Conservation (phyloP, 192 early-diverging fungal genomes). For the Coemansia sp. region DNA sequence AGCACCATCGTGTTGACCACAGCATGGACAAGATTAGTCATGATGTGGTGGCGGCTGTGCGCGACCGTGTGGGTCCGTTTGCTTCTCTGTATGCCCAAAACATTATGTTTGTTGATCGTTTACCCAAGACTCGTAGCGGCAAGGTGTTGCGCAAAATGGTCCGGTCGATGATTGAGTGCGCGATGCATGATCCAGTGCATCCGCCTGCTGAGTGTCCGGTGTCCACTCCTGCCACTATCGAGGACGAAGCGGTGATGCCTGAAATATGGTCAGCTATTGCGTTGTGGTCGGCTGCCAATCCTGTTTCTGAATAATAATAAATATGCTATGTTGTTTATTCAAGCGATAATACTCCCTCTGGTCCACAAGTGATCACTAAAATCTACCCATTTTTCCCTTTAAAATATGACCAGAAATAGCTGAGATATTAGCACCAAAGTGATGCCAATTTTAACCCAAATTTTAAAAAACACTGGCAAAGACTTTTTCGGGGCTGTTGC, state of each 20-base stretch:
- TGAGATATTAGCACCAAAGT: no score
- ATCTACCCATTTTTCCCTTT: no score
- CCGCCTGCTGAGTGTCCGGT: slow-evolving; percentile 31
- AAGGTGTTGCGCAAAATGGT: slow-evolving; percentile 81
- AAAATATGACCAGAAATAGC: no score
- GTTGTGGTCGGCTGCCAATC: background rate
- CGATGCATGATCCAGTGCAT: slow-evolving; percentile 53
- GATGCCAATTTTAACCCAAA: no score
- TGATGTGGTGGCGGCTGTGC: slow-evolving; percentile 62
- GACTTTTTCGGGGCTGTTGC: no score
- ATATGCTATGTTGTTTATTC: no score
- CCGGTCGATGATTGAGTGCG: slow-evolving; percentile 62
- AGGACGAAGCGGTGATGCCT: slow-evolving; percentile 61
- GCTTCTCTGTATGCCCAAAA: slow-evolving; percentile 73
- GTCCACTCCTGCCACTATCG: slow-evolving; percentile 75
- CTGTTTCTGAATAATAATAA: background rate
- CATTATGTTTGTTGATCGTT: slow-evolving; percentile 60
- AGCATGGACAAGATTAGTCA: slow-evolving; percentile 14
- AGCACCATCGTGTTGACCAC: slow-evolving; percentile 15
- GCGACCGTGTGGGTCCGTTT: slow-evolving; percentile 77
- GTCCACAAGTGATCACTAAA: no score
- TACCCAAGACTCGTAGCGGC: slow-evolving; percentile 86
- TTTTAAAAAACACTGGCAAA: no score
- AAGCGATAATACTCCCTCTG: no score
- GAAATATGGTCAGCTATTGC: slow-evolving; percentile 52